Evolutionary conservation across 2,329 filamentous ascomycete species (phyloP).

Genomic region (Huntiella bhutanensis): DNA sequence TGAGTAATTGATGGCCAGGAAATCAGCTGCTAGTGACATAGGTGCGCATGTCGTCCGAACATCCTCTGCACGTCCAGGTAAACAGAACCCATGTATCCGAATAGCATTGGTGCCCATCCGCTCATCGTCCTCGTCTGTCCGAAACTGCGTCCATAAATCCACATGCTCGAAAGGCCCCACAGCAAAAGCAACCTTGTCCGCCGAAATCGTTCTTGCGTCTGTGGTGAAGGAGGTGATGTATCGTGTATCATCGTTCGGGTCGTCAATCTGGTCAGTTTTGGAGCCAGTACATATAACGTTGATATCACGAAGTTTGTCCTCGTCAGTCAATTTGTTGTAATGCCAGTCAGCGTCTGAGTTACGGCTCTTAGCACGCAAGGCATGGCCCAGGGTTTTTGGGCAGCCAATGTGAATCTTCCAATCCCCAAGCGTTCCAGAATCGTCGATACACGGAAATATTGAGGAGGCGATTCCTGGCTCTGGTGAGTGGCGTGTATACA

Average conservation of each 20-base stretch:
- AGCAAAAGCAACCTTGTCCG: conserved; percentile 82
- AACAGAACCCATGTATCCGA: conserved; percentile 77
- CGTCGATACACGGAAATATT: conserved; percentile 86
- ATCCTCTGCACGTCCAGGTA: conserved; percentile 66
- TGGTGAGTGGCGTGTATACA: conserved; percentile 68
- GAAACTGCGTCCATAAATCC: conserved; percentile 65
- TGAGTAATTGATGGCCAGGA: conserved; percentile 72
- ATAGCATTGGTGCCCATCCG: conserved; percentile 75
- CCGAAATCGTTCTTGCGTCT: conserved; percentile 47
- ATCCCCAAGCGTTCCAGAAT: conserved; percentile 57
- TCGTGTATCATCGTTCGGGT: conserved; percentile 57
- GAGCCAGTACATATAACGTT: conserved; percentile 81
- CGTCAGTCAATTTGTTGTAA: conserved; percentile 33
- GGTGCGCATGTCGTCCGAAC: conserved; percentile 74
- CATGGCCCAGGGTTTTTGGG: conserved; percentile 72
- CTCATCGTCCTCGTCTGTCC: conserved; percentile 80
- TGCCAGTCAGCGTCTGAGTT: conserved; percentile 18
- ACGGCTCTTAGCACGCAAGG: conserved; percentile 20
- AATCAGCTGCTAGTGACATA: conserved; percentile 73
- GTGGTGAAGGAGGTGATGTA: conserved; percentile 79
- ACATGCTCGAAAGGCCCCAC: conserved; percentile 90
- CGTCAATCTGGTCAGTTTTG: conserved; percentile 61
- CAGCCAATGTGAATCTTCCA: conserved; percentile 83
- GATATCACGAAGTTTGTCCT: conserved; percentile 78
- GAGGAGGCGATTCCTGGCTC: conserved; percentile 65